A percentile compares a stretch with the other conserved stretches of the same genome.
These are phyloP conservation scores for Boletales sp. DNA, from an alignment of 768 basidiomycete genomes.

Conservation along the genomic window DNA sequence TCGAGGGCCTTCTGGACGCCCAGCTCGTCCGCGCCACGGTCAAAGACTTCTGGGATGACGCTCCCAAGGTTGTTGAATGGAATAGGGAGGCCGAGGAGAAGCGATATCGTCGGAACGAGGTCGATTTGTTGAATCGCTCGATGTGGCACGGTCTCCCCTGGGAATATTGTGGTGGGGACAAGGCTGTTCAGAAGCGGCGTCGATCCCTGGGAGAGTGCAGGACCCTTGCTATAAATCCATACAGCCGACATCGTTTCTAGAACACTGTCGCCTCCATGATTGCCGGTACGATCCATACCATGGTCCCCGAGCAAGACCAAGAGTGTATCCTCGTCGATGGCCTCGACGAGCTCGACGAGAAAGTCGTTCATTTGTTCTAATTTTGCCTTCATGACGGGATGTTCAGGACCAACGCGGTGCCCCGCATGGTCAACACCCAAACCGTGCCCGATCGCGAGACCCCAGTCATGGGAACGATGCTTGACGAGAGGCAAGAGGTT, in stretches of 20 bases:
- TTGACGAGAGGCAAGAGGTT: slow-evolving; percentile 81
- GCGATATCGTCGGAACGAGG: slow-evolving; percentile 81
- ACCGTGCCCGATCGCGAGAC: slow-evolving; percentile 88
- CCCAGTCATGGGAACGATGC: slow-evolving; percentile 56
- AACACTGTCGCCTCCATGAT: slow-evolving; percentile 89
- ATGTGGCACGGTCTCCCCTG: slow-evolving; percentile 49
- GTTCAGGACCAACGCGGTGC: slow-evolving; percentile 88
- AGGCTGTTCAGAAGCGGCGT: slow-evolving; percentile 45
- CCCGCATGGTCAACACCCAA: slow-evolving; percentile 97
- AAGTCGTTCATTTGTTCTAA: slow-evolving; percentile 85
- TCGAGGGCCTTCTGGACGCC: slow-evolving; percentile 58
- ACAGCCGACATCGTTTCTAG: slow-evolving; percentile 82
- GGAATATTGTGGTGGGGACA: slow-evolving; percentile 55
- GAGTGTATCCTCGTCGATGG: slow-evolving; percentile 82
- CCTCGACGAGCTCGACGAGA: slow-evolving; percentile 64
- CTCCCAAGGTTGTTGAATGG: slow-evolving; percentile 95
- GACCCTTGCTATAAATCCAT: slow-evolving; percentile 90
- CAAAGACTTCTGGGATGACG: slow-evolving; percentile 90
- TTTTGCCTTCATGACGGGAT: slow-evolving; percentile 82
- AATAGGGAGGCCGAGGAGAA: slow-evolving; percentile 89
- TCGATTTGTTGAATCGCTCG: slow-evolving; percentile 90
- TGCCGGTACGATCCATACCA: slow-evolving; percentile 93
- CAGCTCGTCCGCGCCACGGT: slow-evolving; percentile 35
- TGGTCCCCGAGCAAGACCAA: slow-evolving; percentile 94
- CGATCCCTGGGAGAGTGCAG: slow-evolving; percentile 38